Conservation (phyloP, 2,329 filamentous ascomycete genomes). For the Pseudonectria foliicola region DNA sequence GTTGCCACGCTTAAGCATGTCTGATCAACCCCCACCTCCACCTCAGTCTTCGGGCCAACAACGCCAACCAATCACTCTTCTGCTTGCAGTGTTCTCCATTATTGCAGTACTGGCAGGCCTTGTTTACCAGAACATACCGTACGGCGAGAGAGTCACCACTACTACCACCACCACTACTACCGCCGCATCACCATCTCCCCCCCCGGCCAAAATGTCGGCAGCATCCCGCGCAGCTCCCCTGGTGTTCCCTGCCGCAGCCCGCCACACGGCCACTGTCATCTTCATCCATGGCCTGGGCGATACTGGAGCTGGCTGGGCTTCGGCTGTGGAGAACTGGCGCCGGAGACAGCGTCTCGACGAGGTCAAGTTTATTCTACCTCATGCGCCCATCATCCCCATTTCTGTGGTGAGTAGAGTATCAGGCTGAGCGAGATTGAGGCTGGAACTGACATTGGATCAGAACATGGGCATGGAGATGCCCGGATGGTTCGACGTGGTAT, state of each 20-base stretch:
- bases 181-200: too few species aligned
- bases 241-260: conserved; percentile 69
- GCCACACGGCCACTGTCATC: conserved; percentile 91
- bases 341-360: conserved; percentile 73
- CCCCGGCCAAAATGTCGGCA: too few species aligned
- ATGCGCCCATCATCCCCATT: conserved; percentile 81
- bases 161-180: too few species aligned
- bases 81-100: too few species aligned
- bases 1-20: too few species aligned
- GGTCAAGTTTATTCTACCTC: conserved; percentile 89
- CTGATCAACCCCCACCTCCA: too few species aligned
- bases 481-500: conserved; percentile 77
- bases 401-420: conserved; percentile 44
- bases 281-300: conserved; percentile 91
- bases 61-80: too few species aligned
- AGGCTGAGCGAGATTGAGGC: background rate
- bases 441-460: conserved; percentile 12
- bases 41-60: too few species aligned
- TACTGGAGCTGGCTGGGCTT: conserved; percentile 69
- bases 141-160: too few species aligned
- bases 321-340: conserved; percentile 81
- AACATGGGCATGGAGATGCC: conserved; percentile 53
- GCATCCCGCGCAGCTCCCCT: conserved; percentile 39
- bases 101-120: too few species aligned
- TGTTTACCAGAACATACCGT: too few species aligned